Conservation (phyloP, 2,329 filamentous ascomycete species). For the Rutstroemia sp. region DNA sequence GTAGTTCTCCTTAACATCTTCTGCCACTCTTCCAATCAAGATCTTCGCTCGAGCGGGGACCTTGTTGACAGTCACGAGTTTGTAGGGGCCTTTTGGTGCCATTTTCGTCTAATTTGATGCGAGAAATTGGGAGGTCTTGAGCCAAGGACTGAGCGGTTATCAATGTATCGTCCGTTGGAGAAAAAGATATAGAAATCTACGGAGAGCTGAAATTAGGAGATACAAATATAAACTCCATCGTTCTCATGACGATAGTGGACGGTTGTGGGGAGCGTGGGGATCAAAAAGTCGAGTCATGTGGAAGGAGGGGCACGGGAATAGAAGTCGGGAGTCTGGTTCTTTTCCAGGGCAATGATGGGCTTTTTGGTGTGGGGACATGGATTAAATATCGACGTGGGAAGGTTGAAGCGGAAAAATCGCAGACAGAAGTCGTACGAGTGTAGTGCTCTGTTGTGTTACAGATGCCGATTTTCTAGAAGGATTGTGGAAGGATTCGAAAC, state of each 20-base stretch:
- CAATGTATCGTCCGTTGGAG: neutral
- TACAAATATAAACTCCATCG: neutral
- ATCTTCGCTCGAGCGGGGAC: slow-evolving; percentile 57
- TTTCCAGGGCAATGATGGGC: neutral
- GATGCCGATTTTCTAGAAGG: neutral
- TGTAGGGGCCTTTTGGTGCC: slow-evolving; percentile 47
- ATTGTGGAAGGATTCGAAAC: neutral
- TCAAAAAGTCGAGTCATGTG: neutral
- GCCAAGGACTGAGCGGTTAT: neutral
- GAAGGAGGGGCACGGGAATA: neutral
- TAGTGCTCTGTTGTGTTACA: too few relatives aligned
- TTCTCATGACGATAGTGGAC: neutral
- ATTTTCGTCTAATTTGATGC: slow-evolving; percentile 9
- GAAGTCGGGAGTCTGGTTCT: neutral
- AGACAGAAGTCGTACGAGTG: neutral
- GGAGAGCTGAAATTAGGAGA: neutral
- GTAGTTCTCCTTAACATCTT: slow-evolving; percentile 55
- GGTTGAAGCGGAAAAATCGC: neutral
- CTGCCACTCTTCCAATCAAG: slow-evolving; percentile 53
- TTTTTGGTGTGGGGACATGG: neutral
- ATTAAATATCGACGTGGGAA: neutral
- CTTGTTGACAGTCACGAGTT: slow-evolving; percentile 61
- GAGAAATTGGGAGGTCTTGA: neutral
- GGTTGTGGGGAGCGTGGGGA: neutral
- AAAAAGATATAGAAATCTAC: neutral